Base-by-base conservation (phyloP, 176 grass and related monocot species). In the Guadua angustifolia region DNA sequence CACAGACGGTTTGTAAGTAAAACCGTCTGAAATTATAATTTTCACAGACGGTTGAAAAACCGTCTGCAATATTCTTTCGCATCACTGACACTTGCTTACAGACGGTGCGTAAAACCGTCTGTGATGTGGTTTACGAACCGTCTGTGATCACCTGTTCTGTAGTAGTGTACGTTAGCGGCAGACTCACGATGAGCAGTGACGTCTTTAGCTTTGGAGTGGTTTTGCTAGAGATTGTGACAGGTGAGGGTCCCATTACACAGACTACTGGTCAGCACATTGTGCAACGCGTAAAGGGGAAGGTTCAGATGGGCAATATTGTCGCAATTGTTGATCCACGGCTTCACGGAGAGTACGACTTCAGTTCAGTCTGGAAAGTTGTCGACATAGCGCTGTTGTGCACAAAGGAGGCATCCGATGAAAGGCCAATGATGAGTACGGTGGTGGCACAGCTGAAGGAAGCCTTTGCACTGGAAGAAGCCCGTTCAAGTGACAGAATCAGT, bases 191-290 rank as follows among this genome's bases (percentile, higher is more conserved):
- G 1, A 36, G 35, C 2, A 36, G 35, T 36, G 35, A 36, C 4
- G 78, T 87, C 56, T 90, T 49, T 78, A 83, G 84, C 79, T 90
- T 90, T 21, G 84, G 84, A 10, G 74, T 36, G 35, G 35, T 36
- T 36, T 36, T 36, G 35, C 35, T 36, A 36, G 35, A 36, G 35
- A 36, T 36, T 25, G 24, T 87, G 1, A 87, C 66, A 0, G 84
- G 84, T 12, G 42, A 70, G 26, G 66, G 50, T 60, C 84, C 84
- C 1, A 55, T 25, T 35, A 3, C 8, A 0, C 22, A 4, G 10
- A 53, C 7, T 0, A 5, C 6, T 36, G 35, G 35, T 2, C 35
- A 39, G 35, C 69, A 83, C 45, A 75, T 79, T 24, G 44, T 43
- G 35, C 52, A 64, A 10, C 66, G 62, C 39, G 66, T 84, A 45